Evolutionary conservation across 345 rosid species (phyloP).

Genomic region (Turritis glabra): DNA sequence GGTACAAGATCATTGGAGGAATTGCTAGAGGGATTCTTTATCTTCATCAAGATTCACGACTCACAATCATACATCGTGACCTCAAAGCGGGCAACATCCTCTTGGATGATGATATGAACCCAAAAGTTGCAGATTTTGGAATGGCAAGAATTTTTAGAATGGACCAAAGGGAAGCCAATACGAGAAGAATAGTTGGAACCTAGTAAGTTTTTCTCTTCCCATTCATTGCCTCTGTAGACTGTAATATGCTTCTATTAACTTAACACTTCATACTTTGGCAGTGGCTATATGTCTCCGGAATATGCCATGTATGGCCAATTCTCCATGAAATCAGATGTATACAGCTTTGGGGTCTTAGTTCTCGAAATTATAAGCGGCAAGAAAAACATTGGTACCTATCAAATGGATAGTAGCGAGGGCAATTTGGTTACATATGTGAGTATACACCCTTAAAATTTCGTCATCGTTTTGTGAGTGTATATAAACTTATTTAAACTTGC

Average conservation of each 20-base stretch:
- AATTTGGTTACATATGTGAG: slow-evolving; percentile 34
- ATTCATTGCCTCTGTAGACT: background rate
- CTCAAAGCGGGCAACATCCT: slow-evolving; percentile 46
- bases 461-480: background rate
- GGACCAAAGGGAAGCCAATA: slow-evolving; percentile 41
- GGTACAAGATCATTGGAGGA: slow-evolving; percentile 44
- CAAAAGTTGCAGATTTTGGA: slow-evolving; percentile 50
- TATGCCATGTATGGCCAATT: slow-evolving; percentile 35
- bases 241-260: background rate
- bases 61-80: slow-evolving; percentile 48
- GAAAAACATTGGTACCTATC: slow-evolving; percentile 13
- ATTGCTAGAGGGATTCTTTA: slow-evolving; percentile 44
- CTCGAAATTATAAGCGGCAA: slow-evolving; percentile 32
- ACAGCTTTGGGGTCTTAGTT: slow-evolving; percentile 30
- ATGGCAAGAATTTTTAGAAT: slow-evolving; percentile 43
- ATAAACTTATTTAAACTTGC: background rate
- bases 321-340: slow-evolving; percentile 41
- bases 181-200: slow-evolving; percentile 46
- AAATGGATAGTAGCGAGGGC: background rate
- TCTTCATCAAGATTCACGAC: slow-evolving; percentile 50
- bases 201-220: slow-evolving; percentile 34
- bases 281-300: slow-evolving; percentile 41
- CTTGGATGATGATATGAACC: slow-evolving; percentile 45
- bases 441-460: background rate
- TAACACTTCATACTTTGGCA: background rate